Conservation (phyloP, 306 rosid species). For the Luffa aegyptiaca region DNA sequence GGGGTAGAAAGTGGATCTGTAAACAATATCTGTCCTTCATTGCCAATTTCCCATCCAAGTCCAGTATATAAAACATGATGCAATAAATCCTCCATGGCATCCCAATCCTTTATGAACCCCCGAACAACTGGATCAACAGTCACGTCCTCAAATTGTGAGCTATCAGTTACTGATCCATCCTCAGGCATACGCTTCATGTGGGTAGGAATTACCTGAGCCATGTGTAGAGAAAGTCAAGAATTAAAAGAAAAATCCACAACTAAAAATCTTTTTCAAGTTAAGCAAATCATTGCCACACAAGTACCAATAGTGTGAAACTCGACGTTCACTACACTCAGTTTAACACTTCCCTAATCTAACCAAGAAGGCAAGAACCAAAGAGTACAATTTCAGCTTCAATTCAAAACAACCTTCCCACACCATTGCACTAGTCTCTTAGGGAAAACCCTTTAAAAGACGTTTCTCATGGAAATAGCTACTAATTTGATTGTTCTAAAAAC, state of each 20-base stretch:
- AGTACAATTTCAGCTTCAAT: background rate
- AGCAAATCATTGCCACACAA: background rate
- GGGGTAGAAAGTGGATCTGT: slow-evolving; percentile 95
- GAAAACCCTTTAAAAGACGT: background rate
- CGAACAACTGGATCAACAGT: slow-evolving; percentile 69
- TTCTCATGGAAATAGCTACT: background rate
- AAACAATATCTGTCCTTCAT: slow-evolving; percentile 87
- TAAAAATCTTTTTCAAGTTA: background rate
- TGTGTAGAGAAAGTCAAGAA: background rate
- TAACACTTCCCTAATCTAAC: background rate
- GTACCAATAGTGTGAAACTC: background rate
- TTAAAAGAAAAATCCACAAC: background rate
- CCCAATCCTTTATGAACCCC: slow-evolving; percentile 83
- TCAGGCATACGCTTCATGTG: slow-evolving; percentile 69
- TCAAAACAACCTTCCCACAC: background rate
- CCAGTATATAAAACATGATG: slow-evolving; percentile 76
- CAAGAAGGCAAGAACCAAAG: background rate
- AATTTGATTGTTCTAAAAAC: background rate
- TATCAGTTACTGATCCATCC: slow-evolving; percentile 41
- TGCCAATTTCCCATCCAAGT: slow-evolving; percentile 98
- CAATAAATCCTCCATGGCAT: slow-evolving; percentile 95
- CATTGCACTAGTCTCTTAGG: background rate
- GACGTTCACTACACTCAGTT: background rate
- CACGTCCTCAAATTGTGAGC: slow-evolving; percentile 34
- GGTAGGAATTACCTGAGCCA: slow-evolving; percentile 73